Percentiles rank a stretch among this genome's conserved stretches.
Conservation (phyloP, 208 protist genomes). For the Leishmania guyanensis region DNA sequence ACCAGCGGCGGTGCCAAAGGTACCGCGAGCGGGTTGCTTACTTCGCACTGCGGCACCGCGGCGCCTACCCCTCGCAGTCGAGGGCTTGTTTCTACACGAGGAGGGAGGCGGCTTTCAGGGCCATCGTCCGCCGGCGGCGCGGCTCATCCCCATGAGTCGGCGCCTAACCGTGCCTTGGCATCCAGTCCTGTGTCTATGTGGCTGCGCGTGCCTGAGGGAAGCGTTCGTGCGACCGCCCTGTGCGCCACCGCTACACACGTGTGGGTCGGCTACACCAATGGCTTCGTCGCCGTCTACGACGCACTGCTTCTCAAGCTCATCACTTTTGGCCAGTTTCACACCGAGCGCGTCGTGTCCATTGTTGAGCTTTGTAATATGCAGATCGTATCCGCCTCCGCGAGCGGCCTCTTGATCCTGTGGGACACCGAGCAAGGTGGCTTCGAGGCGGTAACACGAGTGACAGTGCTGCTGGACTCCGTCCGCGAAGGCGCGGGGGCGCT, state of each 20-base stretch:
- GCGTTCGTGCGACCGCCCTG: conserved; percentile 31
- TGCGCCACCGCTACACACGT: conserved; percentile 63
- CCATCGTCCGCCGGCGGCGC: not conserved
- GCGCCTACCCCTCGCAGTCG: conserved; percentile 12
- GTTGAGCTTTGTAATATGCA: conserved; percentile 16
- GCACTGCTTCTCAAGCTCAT: conserved; percentile 62
- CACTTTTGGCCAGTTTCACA: conserved; percentile 69
- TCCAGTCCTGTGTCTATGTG: not conserved
- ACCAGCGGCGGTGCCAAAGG: not conserved
- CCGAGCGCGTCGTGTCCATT: conserved; percentile 44
- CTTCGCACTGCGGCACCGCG: not conserved
- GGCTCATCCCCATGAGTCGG: not conserved
- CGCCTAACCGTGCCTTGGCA: not conserved
- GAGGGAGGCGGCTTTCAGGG: not conserved
- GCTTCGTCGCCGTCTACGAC: conserved; percentile 80
- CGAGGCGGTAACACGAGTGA: conserved; percentile 70
- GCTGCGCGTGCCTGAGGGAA: not conserved
- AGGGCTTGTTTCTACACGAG: conserved; percentile 3
- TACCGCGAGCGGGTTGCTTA: not conserved
- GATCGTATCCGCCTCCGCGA: conserved; percentile 70
- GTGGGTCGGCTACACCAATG: conserved; percentile 79
- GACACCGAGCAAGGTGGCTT: conserved; percentile 70
- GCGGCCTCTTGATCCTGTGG: conserved; percentile 82
- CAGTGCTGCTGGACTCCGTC: conserved; percentile 20
- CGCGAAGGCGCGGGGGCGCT: conserved; percentile 16